phyloP scores from a whole-genome alignment of 371 early-diverging fungal genomes.

The Mortierella sp. region DNA sequence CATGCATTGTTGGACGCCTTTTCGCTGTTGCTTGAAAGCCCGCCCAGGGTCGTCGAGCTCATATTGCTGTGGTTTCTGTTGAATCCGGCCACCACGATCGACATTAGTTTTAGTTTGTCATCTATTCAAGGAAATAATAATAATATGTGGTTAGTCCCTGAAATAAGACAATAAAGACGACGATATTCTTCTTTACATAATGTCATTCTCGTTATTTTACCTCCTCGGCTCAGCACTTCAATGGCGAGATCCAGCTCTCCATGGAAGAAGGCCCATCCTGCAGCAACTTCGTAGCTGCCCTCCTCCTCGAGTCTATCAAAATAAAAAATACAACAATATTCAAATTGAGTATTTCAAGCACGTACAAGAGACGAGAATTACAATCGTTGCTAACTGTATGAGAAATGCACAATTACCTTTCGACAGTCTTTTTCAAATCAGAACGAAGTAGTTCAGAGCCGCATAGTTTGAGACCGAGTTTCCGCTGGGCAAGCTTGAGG shows the following conservation, averaged over 20 bases:
- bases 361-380: background rate
- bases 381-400: background rate
- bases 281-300: slow-evolving; percentile 85
- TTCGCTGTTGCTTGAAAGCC: slow-evolving; percentile 47
- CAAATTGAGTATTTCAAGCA: too few species aligned
- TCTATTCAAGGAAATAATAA: slow-evolving; percentile 57
- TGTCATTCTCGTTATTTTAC: slow-evolving; percentile 45
- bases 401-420: slow-evolving; percentile 57
- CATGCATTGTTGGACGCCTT: slow-evolving; percentile 62
- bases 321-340: background rate
- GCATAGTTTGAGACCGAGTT: slow-evolving; percentile 77
- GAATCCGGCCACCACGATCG: slow-evolving; percentile 82
- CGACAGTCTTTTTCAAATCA: slow-evolving; percentile 75
- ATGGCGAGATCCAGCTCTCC: slow-evolving; percentile 82
- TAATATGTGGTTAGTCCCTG: background rate
- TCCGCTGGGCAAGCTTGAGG: slow-evolving; percentile 68
- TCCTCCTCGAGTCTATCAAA: slow-evolving; percentile 70
- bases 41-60: slow-evolving; percentile 13
- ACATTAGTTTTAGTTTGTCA: slow-evolving; percentile 83
- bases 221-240: slow-evolving; percentile 73
- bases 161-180: background rate
- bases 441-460: slow-evolving; percentile 78
- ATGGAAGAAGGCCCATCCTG: slow-evolving; percentile 89
- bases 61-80: slow-evolving; percentile 44
- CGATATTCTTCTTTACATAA: background rate